phyloP scores from a whole-genome alignment of 352 stramenopile genomes.

The Stramenopiles sp. region DNA sequence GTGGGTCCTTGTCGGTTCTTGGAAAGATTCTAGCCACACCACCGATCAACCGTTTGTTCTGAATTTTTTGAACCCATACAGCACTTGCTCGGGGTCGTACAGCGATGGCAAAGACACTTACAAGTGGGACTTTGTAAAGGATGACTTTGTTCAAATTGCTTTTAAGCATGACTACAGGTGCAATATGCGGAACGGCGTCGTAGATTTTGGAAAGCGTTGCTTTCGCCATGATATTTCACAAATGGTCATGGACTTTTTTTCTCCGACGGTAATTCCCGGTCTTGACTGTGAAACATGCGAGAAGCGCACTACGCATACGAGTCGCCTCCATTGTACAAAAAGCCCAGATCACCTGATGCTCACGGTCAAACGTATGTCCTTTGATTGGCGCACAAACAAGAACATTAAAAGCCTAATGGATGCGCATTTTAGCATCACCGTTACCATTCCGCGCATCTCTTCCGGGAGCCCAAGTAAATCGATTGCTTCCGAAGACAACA shows the following conservation, averaged over 20 bases:
- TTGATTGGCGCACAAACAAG: constrained; percentile 61
- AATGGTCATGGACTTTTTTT: neutral
- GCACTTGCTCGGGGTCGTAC: neutral
- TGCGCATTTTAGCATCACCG: neutral
- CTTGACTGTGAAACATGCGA: constrained; percentile 37
- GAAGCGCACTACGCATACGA: constrained; percentile 47
- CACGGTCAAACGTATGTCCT: constrained; percentile 65
- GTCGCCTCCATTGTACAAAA: constrained; percentile 50
- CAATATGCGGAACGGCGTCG: constrained; percentile 44
- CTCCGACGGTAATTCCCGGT: neutral
- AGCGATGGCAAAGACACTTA: neutral
- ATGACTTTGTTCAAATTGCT: constrained; percentile 52
- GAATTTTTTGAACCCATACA: neutral
- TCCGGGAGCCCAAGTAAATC: neutral
- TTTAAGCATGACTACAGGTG: constrained; percentile 69
- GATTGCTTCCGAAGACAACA: constrained; percentile 19
- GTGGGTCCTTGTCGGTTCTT: neutral
- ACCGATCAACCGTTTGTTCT: neutral
- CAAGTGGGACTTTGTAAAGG: constrained; percentile 50
- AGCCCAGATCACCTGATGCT: constrained; percentile 54
- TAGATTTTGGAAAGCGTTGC: neutral
- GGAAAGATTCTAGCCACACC: neutral
- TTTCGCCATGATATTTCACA: neutral
- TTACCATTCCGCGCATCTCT: neutral
- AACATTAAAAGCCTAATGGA: constrained; percentile 44